phyloP scores from a whole-genome alignment of 202 grass and related monocot species.

The Bolboschoenoplectus hybrid region DNA sequence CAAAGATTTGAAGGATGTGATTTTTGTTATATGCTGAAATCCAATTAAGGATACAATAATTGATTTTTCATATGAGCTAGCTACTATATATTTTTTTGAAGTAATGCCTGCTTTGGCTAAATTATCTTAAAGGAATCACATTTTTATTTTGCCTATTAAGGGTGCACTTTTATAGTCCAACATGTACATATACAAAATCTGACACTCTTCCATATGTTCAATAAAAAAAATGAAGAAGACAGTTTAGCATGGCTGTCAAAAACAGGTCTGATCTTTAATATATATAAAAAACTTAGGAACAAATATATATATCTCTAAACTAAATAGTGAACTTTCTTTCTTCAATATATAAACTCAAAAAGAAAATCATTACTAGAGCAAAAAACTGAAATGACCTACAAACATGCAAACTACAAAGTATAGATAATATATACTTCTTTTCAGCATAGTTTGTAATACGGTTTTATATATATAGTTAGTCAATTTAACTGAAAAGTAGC shows the following conservation, averaged over 20 bases:
- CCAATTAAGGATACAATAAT: neutral
- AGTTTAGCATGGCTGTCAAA: conserved; percentile 8
- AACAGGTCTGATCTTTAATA: neutral
- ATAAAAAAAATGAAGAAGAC: neutral
- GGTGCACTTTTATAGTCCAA: conserved; percentile 11
- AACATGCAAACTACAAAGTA: neutral
- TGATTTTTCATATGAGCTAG: neutral
- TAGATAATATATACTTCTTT: neutral
- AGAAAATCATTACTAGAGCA: neutral
- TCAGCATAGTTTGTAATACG: neutral
- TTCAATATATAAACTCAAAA: neutral
- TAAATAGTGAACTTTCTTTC: neutral
- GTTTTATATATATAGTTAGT: neutral
- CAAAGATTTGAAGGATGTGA: neutral
- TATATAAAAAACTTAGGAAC: neutral
- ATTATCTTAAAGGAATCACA: neutral
- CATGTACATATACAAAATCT: neutral
- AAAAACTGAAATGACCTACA: neutral
- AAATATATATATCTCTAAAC: neutral
- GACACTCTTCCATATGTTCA: neutral
- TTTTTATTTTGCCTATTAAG: neutral
- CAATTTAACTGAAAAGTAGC: neutral
- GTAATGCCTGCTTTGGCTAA: neutral
- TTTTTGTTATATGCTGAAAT: neutral
- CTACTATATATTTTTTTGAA: neutral